Conservation (phyloP, 345 rosid genomes). For the Tarenaya hassleriana region DNA sequence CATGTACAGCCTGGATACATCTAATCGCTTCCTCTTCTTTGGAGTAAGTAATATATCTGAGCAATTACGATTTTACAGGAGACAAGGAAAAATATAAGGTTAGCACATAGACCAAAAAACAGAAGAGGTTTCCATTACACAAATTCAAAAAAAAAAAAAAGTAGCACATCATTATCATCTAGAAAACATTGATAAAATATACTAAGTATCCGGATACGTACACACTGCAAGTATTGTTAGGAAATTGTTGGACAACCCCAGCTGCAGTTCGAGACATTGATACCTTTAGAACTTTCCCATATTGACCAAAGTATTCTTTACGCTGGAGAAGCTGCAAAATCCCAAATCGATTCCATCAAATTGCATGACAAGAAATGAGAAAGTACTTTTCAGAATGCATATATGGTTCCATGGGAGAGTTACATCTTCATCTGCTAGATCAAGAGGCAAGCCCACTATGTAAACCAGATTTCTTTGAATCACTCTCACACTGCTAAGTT, state of each 20-base stretch:
- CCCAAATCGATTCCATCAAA: background rate
- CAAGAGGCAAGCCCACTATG: slow-evolving; percentile 83
- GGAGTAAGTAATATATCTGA: slow-evolving; percentile 74
- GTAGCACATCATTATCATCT: background rate
- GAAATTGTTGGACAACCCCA: slow-evolving; percentile 76
- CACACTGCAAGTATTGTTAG: slow-evolving; percentile 94
- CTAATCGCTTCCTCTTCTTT: slow-evolving; percentile 90
- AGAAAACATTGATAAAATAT: slow-evolving; percentile 7
- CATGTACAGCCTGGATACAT: slow-evolving; percentile 88
- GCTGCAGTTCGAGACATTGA: slow-evolving; percentile 90
- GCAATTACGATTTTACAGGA: background rate
- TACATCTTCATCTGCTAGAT: slow-evolving; percentile 90
- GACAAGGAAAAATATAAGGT: background rate
- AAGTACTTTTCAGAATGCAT: background rate
- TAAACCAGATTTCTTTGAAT: slow-evolving; percentile 85
- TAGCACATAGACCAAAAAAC: background rate
- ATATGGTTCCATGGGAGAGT: background rate
- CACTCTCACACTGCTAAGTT: slow-evolving; percentile 73
- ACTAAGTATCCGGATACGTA: slow-evolving; percentile 31
- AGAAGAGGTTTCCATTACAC: background rate
- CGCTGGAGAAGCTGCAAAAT: slow-evolving; percentile 71
- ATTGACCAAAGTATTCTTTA: slow-evolving; percentile 79
- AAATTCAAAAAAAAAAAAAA: background rate
- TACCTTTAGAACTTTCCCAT: slow-evolving; percentile 88
- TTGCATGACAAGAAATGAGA: background rate